phyloP scores from a whole-genome alignment of 768 basidiomycete genomes.

The Lentinula detonsa region DNA sequence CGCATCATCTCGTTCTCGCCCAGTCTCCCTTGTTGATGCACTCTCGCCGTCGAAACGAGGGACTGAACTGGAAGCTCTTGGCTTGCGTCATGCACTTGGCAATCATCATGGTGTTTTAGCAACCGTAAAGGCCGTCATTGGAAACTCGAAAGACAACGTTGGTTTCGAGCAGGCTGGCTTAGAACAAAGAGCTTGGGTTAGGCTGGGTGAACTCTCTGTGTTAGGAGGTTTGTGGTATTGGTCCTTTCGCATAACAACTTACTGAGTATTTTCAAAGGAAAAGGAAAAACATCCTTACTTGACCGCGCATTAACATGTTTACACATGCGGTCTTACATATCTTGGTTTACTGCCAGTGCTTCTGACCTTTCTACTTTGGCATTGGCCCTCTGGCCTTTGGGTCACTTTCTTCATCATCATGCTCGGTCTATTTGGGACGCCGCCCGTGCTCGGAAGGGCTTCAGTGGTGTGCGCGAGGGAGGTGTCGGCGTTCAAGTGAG shows the following conservation, averaged over 20 bases:
- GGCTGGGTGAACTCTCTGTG: constrained; percentile 41
- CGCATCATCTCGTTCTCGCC: constrained; percentile 11
- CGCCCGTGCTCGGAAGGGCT: constrained; percentile 14
- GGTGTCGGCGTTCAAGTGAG: constrained; percentile 15
- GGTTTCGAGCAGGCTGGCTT: constrained; percentile 31
- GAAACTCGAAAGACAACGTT: constrained; percentile 20
- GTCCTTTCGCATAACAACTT: not conserved
- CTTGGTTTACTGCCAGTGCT: constrained; percentile 31
- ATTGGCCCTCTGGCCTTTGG: constrained; percentile 42
- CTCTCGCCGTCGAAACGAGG: constrained; percentile 27
- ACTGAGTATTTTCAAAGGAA: constrained; percentile 12
- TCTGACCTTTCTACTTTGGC: constrained; percentile 54
- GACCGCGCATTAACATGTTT: constrained; percentile 52
- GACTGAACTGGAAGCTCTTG: constrained; percentile 28
- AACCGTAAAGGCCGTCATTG: constrained; percentile 1
- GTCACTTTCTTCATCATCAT: constrained; percentile 29
- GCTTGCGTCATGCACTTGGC: constrained; percentile 31
- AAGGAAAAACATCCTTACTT: constrained; percentile 21
- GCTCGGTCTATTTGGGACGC: constrained; percentile 38
- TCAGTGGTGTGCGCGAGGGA: constrained; percentile 3
- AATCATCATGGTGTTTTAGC: constrained; percentile 5
- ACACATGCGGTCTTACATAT: constrained; percentile 36
- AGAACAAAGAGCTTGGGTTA: constrained; percentile 44
- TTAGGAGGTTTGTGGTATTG: constrained; percentile 17
- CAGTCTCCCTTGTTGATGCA: constrained; percentile 23